Percentiles rank a stretch among this genome's conserved stretches.
Conservation (phyloP, 805 yeast species). For the Torulaspora microellipsoides region DNA sequence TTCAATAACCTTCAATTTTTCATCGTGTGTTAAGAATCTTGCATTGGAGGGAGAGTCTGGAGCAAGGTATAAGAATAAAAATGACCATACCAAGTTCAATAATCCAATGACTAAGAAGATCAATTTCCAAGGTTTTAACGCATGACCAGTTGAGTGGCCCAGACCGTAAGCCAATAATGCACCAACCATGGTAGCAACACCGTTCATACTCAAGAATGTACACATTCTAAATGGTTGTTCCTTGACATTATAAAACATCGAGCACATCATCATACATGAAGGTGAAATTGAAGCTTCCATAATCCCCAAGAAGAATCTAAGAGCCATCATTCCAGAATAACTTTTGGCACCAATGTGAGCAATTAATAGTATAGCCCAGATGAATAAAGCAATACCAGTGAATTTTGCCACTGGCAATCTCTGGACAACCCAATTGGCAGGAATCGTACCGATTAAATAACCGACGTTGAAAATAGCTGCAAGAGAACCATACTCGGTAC, state of each 20-base stretch:
- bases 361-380: slow-evolving; percentile 19
- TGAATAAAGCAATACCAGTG: slow-evolving; percentile 19
- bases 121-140: slow-evolving; percentile 27
- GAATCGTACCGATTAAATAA: slow-evolving; percentile 34
- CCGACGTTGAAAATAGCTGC: slow-evolving; percentile 40
- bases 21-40: slow-evolving; percentile 34
- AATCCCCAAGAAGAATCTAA: slow-evolving; percentile 24
- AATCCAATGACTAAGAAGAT: slow-evolving; percentile 31
- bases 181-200: slow-evolving; percentile 28
- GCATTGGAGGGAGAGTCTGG: slow-evolving; percentile 39
- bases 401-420: slow-evolving; percentile 29
- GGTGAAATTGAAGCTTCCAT: slow-evolving; percentile 35
- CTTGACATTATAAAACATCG: slow-evolving; percentile 31
- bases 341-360: slow-evolving; percentile 20
- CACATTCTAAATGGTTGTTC: slow-evolving; percentile 36
- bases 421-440: slow-evolving; percentile 19
- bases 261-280: slow-evolving; percentile 35
- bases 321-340: slow-evolving; percentile 19
- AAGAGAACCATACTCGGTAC: slow-evolving; percentile 38
- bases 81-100: slow-evolving; percentile 36
- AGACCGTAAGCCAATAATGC: slow-evolving; percentile 29
- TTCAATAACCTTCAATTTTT: slow-evolving; percentile 25
- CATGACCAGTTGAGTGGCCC: slow-evolving; percentile 21
- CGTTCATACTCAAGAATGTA: slow-evolving; percentile 35
- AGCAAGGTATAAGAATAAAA: slow-evolving; percentile 30